Percentiles rank a stretch among this genome's conserved stretches.
Evolutionary conservation across 768 basidiomycete species (phyloP).

Genomic region (Mycena latifolia): DNA sequence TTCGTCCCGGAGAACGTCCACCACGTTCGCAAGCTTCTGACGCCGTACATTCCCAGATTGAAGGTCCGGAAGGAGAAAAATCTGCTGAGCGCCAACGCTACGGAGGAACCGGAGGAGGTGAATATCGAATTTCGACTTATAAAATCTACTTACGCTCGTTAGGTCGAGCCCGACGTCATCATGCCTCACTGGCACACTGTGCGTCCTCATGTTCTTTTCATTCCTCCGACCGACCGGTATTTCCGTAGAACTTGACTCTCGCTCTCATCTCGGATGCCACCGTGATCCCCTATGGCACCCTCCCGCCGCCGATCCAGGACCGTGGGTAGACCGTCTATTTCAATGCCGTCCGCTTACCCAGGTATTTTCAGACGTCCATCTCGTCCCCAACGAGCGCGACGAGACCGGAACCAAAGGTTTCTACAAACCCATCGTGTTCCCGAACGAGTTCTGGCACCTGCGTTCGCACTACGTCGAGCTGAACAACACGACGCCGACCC

Average conservation of each 20-base stretch:
- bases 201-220: slow-evolving; percentile 34
- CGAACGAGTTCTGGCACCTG: slow-evolving; percentile 96
- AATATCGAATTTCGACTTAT: slow-evolving; percentile 20
- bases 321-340: slow-evolving; percentile 58
- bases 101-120: slow-evolving; percentile 66
- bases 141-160: not conserved
- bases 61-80: slow-evolving; percentile 88
- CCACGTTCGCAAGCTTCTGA: slow-evolving; percentile 83
- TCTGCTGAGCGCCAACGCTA: slow-evolving; percentile 64
- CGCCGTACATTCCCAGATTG: slow-evolving; percentile 80
- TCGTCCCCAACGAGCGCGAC: slow-evolving; percentile 73
- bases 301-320: slow-evolving; percentile 72
- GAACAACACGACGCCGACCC: slow-evolving; percentile 81
- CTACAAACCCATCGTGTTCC: slow-evolving; percentile 91
- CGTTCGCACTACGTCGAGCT: slow-evolving; percentile 86
- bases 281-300: slow-evolving; percentile 61
- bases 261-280: slow-evolving; percentile 83
- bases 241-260: slow-evolving; percentile 85
- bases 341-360: slow-evolving; percentile 15
- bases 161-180: slow-evolving; percentile 62
- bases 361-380: slow-evolving; percentile 66
- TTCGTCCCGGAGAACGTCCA: slow-evolving; percentile 73
- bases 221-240: slow-evolving; percentile 3
- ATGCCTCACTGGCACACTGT: slow-evolving; percentile 90
- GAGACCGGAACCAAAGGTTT: slow-evolving; percentile 72